These are phyloP conservation scores for Skeletonema tropicum DNA, from an alignment of 108 stramenopile species.

Conservation along the genomic window DNA sequence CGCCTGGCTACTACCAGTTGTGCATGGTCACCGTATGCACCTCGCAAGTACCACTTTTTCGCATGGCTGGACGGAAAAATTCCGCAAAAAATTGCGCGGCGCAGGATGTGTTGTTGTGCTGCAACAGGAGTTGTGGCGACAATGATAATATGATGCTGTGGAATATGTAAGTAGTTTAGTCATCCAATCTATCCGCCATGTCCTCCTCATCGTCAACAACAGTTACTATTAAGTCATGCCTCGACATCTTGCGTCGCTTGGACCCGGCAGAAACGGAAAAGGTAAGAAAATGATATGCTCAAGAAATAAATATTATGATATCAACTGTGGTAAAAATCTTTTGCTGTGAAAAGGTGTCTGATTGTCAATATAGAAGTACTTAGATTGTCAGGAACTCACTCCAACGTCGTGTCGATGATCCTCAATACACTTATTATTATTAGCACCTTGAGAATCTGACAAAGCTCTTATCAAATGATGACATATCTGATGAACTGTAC, in stretches of 20 bases:
- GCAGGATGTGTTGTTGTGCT: no score
- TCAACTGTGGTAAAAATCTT: neutral
- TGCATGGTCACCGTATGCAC: no score
- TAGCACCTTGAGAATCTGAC: constrained; percentile 4
- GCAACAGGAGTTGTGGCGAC: no score
- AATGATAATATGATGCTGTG: no score
- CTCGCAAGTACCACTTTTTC: no score
- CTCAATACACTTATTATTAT: neutral
- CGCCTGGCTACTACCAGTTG: no score
- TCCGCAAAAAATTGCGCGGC: no score
- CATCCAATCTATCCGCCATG: neutral
- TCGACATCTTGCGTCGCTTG: constrained; percentile 5
- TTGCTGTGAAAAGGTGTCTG: no score
- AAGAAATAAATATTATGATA: neutral
- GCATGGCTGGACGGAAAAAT: no score
- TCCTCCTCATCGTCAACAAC: neutral
- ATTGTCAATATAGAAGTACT: no score
- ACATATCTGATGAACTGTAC: constrained; percentile 15
- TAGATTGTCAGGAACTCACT: neutral
- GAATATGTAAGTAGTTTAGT: no score
- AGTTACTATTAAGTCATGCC: constrained; percentile 1
- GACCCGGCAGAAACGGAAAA: constrained; percentile 1
- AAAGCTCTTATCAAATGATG: constrained; percentile 1
- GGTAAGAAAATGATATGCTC: neutral
- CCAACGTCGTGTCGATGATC: neutral